These are phyloP conservation scores for Boletus vinaceobasis DNA, from an alignment of 768 basidiomycete genomes.

Conservation along the genomic window DNA sequence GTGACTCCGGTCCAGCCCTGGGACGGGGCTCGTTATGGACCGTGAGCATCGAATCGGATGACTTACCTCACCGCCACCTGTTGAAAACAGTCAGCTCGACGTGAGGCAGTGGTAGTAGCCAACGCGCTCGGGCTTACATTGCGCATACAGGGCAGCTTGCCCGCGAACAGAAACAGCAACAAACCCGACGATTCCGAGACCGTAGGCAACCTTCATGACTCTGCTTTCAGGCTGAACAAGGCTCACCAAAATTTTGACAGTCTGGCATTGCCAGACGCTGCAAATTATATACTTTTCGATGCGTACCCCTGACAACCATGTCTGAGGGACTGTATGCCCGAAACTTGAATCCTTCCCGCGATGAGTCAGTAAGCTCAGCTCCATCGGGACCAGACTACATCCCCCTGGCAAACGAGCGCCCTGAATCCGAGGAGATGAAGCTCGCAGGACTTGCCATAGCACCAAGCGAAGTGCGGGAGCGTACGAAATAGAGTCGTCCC, in stretches of 20 bases:
- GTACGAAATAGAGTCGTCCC: neutral
- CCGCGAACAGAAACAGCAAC: conserved; percentile 1
- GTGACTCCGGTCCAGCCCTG: conserved; percentile 10
- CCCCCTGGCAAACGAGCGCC: neutral
- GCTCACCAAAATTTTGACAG: neutral
- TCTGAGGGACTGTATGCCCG: neutral
- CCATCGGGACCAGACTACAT: neutral
- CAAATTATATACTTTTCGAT: conserved; percentile 1
- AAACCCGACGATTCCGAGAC: conserved; percentile 1
- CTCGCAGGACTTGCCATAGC: neutral
- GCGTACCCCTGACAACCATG: neutral
- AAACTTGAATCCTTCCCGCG: neutral
- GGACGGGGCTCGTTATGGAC: neutral
- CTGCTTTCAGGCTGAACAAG: neutral
- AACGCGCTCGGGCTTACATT: conserved; percentile 1
- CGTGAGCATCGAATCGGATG: neutral
- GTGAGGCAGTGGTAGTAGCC: too few relatives aligned
- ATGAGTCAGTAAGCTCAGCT: neutral
- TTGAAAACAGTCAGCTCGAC: neutral
- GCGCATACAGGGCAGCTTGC: conserved; percentile 10
- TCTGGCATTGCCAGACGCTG: neutral
- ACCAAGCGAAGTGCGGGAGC: neutral
- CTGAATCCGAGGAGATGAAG: neutral
- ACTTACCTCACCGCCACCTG: conserved; percentile 10
- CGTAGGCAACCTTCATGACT: conserved; percentile 1